Evolutionary conservation across 2,329 filamentous ascomycete species (phyloP).

Genomic region (Microsporum ferrugineum): DNA sequence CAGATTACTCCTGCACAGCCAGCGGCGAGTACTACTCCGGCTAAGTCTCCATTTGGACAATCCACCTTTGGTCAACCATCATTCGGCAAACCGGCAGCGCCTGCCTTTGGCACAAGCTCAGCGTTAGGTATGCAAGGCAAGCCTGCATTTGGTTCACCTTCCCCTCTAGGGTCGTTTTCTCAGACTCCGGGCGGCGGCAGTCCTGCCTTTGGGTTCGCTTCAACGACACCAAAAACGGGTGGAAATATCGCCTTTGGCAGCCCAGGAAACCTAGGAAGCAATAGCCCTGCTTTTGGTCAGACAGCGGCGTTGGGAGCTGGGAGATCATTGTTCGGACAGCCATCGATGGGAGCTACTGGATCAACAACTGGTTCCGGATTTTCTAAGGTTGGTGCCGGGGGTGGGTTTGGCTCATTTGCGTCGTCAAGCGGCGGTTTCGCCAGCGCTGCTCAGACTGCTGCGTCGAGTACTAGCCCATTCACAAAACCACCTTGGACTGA

Average conservation of each 20-base stretch:
- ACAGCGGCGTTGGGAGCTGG: slow-evolving; percentile 14
- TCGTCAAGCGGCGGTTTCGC: slow-evolving; percentile 3
- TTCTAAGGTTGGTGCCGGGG: slow-evolving; percentile 14
- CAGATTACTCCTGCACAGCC: slow-evolving; percentile 15
- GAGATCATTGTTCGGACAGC: slow-evolving; percentile 23
- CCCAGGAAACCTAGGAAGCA: slow-evolving; percentile 24
- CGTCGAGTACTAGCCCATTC: slow-evolving; percentile 7
- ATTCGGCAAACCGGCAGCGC: slow-evolving; percentile 21
- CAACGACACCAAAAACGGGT: slow-evolving; percentile 17
- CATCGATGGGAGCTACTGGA: slow-evolving; percentile 11
- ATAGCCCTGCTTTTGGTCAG: slow-evolving; percentile 25
- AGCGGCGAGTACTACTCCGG: slow-evolving; percentile 13
- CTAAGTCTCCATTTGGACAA: slow-evolving; percentile 12
- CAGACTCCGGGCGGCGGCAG: slow-evolving; percentile 12
- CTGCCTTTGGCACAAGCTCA: slow-evolving; percentile 15
- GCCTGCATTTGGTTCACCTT: slow-evolving; percentile 10
- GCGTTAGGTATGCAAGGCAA: slow-evolving; percentile 8
- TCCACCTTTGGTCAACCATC: slow-evolving; percentile 17
- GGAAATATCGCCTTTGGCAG: slow-evolving; percentile 25
- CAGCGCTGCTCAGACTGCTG: slow-evolving; percentile 4
- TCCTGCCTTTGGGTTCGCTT: slow-evolving; percentile 26
- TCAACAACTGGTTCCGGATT: neutral
- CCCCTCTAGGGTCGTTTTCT: neutral
- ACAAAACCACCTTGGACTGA: slow-evolving; percentile 14
- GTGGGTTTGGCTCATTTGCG: slow-evolving; percentile 9